Evolutionary conservation across 495 filamentous ascomycete species (phyloP).

Genomic region (Aspergillus cavernicola): DNA sequence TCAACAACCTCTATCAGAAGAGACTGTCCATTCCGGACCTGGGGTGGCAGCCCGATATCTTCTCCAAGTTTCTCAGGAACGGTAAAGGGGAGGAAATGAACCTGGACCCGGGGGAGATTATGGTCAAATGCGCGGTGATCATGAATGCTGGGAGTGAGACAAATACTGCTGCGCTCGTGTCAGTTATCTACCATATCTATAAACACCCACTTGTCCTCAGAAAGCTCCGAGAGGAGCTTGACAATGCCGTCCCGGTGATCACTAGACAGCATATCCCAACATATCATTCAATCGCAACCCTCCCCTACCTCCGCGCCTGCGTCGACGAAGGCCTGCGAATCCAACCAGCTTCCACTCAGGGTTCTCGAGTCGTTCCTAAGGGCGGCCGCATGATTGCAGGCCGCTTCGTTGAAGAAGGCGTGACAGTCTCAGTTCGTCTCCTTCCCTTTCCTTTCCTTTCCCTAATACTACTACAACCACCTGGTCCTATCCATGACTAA

Average conservation of each 20-base stretch:
- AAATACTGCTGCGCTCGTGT: not conserved
- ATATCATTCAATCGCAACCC: not conserved
- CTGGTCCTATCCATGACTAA: no score
- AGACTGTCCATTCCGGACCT: not conserved
- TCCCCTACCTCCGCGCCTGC: constrained; percentile 3
- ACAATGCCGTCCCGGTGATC: not conserved
- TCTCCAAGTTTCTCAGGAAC: not conserved
- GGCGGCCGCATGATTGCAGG: not conserved
- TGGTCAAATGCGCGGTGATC: not conserved
- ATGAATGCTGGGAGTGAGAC: constrained; percentile 5
- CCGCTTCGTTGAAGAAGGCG: not conserved
- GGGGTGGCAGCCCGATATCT: not conserved
- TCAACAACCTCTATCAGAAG: not conserved
- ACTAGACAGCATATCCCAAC: not conserved
- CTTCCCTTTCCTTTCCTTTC: not conserved
- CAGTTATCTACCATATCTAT: not conserved
- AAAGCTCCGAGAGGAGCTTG: not conserved
- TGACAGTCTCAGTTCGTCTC: not conserved
- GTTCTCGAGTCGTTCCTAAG: not conserved
- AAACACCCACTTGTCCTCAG: not conserved
- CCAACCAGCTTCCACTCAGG: not conserved
- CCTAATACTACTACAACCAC: not conserved
- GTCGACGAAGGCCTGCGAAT: not conserved
- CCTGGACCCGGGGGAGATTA: not conserved
- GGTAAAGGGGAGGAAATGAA: not conserved